These are phyloP conservation scores for Amanita brunnescens DNA, from an alignment of 768 basidiomycete genomes.

Conservation along the genomic window DNA sequence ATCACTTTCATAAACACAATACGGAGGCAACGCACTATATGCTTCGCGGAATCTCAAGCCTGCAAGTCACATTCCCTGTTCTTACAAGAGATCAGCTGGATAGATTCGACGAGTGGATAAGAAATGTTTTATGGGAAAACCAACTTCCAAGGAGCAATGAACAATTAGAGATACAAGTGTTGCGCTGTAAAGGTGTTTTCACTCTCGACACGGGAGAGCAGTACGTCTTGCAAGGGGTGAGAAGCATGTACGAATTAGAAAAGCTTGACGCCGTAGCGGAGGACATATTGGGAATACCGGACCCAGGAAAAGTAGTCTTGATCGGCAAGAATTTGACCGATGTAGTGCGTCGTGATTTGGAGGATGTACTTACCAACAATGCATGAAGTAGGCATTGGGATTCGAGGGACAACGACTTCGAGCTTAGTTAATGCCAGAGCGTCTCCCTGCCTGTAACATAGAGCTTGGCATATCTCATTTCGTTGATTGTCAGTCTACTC, in stretches of 20 bases:
- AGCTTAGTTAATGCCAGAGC: slow-evolving; percentile 22
- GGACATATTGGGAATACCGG: slow-evolving; percentile 41
- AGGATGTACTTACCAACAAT: slow-evolving; percentile 20
- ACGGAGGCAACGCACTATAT: slow-evolving; percentile 51
- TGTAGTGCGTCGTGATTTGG: slow-evolving; percentile 45
- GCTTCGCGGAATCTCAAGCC: slow-evolving; percentile 73
- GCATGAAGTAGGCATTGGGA: not conserved
- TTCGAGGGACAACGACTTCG: slow-evolving; percentile 12
- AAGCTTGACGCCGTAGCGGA: slow-evolving; percentile 27
- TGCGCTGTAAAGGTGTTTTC: slow-evolving; percentile 88
- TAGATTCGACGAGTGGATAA: slow-evolving; percentile 72
- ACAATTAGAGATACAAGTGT: slow-evolving; percentile 41
- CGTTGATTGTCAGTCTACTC: slow-evolving; percentile 30
- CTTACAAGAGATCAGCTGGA: slow-evolving; percentile 40
- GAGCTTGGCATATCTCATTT: slow-evolving; percentile 46
- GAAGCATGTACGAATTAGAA: slow-evolving; percentile 78
- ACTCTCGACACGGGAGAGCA: slow-evolving; percentile 41
- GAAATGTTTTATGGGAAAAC: slow-evolving; percentile 75
- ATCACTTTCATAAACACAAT: not conserved
- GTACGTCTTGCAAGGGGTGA: slow-evolving; percentile 85
- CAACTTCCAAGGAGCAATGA: slow-evolving; percentile 28
- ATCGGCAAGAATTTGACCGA: slow-evolving; percentile 76
- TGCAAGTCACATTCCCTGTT: slow-evolving; percentile 61
- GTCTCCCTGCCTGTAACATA: slow-evolving; percentile 22
- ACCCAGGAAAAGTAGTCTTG: slow-evolving; percentile 73